Evolutionary conservation across 352 stramenopile species (phyloP), one percentile per base, ranked within the genome.

Genomic region (Phytophthora fragariaefolia): DNA sequence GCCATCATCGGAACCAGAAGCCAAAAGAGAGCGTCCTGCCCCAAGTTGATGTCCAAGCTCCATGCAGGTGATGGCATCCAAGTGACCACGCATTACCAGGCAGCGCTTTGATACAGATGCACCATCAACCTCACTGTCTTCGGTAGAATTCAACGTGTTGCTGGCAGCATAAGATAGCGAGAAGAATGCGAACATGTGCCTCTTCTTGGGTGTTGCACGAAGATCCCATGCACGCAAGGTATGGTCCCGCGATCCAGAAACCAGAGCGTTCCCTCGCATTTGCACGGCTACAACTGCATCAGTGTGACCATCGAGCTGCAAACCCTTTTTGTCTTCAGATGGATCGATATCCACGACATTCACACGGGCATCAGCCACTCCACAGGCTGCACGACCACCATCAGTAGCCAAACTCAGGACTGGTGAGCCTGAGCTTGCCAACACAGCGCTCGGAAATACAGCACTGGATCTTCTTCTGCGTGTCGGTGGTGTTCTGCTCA

Each of bases 221-320:
- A 96, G 71, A 51, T 94, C 82, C 85, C 87, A 96, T 4, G 68
- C 75, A 49, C 86, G 82, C 36, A 96, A 46, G 7, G 87, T 94
- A 56, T 87, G 73, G 58, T 96, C 87, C 27, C 79, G 71, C 18
- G 87, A 90, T 4, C 79, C 82, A 3, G 87, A 93, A 18, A 96
- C 71, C 23, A 96, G 66, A 17, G 76, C 76, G 46, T 83, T 78
- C 1, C 85, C 85, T 15, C 80, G 80, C 47, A 92, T 70, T 28
- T 90, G 80, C 1, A 92, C 74, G 0, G 76, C 66, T 2, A 85
- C 69, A 15, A 94, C 72, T 1, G 83, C 68, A 30, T 85, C 82
- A 18, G 58, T 70, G 53, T 94, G 86, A 0, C 86, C 84, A 8
- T 90, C 77, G 17, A 94, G 77, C 45, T 59, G 66, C 23, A 81